These are phyloP conservation scores for Aureobasidium sp. DNA, from an alignment of 2,329 filamentous ascomycete genomes.

Conservation along the genomic window DNA sequence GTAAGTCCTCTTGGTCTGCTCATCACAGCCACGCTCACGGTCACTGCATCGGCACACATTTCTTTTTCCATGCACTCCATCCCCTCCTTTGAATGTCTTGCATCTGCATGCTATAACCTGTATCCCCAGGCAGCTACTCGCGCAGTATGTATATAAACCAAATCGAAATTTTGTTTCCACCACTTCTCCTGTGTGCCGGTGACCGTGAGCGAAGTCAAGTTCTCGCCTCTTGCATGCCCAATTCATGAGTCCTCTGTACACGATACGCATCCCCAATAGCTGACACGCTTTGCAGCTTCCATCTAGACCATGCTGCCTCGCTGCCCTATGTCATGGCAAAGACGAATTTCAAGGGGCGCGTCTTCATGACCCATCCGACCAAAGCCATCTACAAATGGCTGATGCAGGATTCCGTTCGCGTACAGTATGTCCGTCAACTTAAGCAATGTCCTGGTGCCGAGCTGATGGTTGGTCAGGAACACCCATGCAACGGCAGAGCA, in stretches of 20 bases:
- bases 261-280: neutral
- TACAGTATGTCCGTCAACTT: slow-evolving; percentile 56
- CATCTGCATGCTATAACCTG: slow-evolving; percentile 4
- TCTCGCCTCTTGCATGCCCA: neutral
- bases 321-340: slow-evolving; percentile 95
- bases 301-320: slow-evolving; percentile 97
- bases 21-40: neutral
- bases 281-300: slow-evolving; percentile 61
- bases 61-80: neutral
- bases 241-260: neutral
- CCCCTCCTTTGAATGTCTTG: neutral
- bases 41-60: slow-evolving; percentile 12
- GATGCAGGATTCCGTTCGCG: slow-evolving; percentile 91
- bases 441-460: too few relatives aligned
- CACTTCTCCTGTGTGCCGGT: slow-evolving; percentile 15
- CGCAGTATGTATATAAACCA: slow-evolving; percentile 26
- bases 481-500: slow-evolving; percentile 56
- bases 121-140: neutral
- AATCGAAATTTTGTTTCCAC: slow-evolving; percentile 25
- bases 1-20: slow-evolving; percentile 57
- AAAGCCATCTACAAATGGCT: slow-evolving; percentile 99
- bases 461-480: slow-evolving; percentile 43
- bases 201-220: slow-evolving; percentile 11
- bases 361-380: slow-evolving; percentile 99
- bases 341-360: slow-evolving; percentile 91